Evolutionary conservation across 2,329 filamentous ascomycete species (phyloP).

Genomic region (Epichloe uncinata): DNA sequence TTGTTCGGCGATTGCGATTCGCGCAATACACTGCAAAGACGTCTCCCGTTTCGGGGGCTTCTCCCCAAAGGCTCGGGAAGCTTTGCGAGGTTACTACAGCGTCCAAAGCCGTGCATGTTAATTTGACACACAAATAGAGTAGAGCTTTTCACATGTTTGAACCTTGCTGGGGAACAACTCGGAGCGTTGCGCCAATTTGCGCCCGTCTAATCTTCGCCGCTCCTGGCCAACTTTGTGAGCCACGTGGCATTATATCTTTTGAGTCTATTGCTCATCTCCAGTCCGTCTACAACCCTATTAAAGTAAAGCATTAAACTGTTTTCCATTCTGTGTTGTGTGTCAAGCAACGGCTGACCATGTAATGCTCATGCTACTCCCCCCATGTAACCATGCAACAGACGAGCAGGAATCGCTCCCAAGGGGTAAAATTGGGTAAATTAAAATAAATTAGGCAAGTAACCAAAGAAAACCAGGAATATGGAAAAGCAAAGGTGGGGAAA

Average conservation of each 20-base stretch:
- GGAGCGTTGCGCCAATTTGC: no score
- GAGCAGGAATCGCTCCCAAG: background rate
- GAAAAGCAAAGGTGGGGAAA: background rate
- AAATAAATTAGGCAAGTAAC: background rate
- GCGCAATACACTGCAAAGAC: no score
- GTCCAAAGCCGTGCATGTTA: conserved; percentile 18
- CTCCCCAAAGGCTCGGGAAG: conserved; percentile 6
- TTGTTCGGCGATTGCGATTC: no score
- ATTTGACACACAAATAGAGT: conserved; percentile 9
- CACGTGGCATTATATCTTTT: no score
- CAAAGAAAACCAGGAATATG: background rate
- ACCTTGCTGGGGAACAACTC: no score
- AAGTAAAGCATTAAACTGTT: background rate
- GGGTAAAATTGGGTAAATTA: background rate
- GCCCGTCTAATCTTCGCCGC: no score
- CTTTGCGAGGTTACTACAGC: conserved; percentile 15
- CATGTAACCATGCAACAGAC: background rate
- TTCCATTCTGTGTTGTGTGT: background rate
- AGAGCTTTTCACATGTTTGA: no score
- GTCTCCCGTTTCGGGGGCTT: no score
- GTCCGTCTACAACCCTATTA: background rate
- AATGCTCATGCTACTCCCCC: background rate
- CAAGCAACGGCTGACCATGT: background rate
- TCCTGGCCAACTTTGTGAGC: no score
- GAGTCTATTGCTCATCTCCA: background rate